These are phyloP conservation scores for Teunomyces tritomae DNA, from an alignment of 805 yeast genomes.

Conservation along the genomic window DNA sequence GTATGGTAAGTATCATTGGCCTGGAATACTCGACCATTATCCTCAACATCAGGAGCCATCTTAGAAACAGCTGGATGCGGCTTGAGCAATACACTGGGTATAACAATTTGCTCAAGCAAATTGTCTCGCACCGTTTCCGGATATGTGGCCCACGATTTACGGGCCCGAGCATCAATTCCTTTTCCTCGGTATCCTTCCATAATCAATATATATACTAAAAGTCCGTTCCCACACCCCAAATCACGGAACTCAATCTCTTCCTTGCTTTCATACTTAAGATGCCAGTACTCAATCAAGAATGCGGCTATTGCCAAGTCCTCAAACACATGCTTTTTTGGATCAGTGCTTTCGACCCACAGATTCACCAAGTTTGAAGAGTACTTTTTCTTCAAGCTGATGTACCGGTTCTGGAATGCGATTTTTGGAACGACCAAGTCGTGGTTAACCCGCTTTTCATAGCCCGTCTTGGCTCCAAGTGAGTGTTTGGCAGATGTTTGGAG, in stretches of 20 bases:
- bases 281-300: conserved; percentile 86
- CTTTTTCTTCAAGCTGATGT: conserved; percentile 75
- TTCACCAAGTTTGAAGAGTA: conserved; percentile 74
- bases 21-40: conserved; percentile 62
- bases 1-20: conserved; percentile 52
- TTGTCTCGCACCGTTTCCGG: conserved; percentile 59
- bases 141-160: conserved; percentile 84
- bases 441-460: conserved; percentile 82
- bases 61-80: conserved; percentile 64
- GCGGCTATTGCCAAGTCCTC: conserved; percentile 97
- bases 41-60: conserved; percentile 51
- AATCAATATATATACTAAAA: conserved; percentile 68
- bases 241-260: conserved; percentile 71
- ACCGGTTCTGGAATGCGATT: conserved; percentile 77
- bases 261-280: conserved; percentile 36
- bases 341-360: conserved; percentile 90
- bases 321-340: conserved; percentile 92
- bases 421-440: conserved; percentile 87
- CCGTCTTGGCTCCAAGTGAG: conserved; percentile 76
- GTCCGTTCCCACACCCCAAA: conserved; percentile 94
- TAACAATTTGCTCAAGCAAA: conserved; percentile 72
- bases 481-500: conserved; percentile 80
- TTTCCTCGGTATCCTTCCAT: conserved; percentile 79
- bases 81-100: conserved; percentile 71
- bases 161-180: conserved; percentile 85